These are phyloP conservation scores for Rhododendron ovatum DNA, from an alignment of 148 eudicot species.

Conservation along the genomic window DNA sequence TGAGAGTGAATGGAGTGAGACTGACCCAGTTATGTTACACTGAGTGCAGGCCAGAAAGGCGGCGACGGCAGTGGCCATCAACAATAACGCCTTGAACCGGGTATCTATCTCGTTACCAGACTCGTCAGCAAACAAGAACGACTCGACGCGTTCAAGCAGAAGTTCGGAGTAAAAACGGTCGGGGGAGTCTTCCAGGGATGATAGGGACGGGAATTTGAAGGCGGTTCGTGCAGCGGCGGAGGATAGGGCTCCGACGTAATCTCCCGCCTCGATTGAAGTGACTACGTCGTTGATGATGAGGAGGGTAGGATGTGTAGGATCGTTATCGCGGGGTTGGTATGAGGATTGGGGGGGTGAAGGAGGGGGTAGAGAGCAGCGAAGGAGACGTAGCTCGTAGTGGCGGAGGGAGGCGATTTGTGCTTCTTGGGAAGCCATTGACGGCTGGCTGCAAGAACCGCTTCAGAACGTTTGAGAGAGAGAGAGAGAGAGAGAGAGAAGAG, in stretches of 20 bases:
- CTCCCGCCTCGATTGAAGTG: conserved; percentile 55
- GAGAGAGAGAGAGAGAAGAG: background rate
- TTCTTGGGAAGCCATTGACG: conserved; percentile 15
- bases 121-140: conserved; percentile 26
- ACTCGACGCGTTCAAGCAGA: conserved; percentile 36
- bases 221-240: conserved; percentile 38
- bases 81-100: conserved; percentile 30
- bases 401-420: conserved; percentile 27
- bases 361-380: conserved; percentile 66
- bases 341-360: conserved; percentile 4
- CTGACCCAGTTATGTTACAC: conserved; percentile 71
- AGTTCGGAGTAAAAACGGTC: conserved; percentile 46
- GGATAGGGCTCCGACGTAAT: conserved; percentile 55
- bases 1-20: background rate
- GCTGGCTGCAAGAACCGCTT: background rate
- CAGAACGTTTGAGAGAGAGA: background rate
- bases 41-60: conserved; percentile 77
- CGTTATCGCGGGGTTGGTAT: background rate
- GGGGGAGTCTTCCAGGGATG: conserved; percentile 18
- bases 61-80: conserved; percentile 56
- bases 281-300: conserved; percentile 34
- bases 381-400: conserved; percentile 75
- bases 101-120: conserved; percentile 16
- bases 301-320: background rate
- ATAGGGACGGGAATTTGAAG: conserved; percentile 20